Percentiles rank a stretch among this genome's conserved stretches.
Evolutionary conservation across 2,329 filamentous ascomycete genomes (phyloP).

Genomic region (Diaporthe destruens): DNA sequence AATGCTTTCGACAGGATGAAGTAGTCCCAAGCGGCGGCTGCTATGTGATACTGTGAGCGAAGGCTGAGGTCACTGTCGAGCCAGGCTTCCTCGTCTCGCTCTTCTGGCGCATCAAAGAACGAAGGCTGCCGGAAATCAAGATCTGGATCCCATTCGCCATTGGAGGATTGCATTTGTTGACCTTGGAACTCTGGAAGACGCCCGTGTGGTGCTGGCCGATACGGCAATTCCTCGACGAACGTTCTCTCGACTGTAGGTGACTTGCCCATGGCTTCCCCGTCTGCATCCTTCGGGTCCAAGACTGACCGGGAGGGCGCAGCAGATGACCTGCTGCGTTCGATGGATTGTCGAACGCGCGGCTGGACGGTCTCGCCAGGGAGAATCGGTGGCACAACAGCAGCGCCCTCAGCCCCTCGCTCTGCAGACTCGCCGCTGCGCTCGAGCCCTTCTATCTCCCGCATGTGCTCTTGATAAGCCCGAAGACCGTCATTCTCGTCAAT

Average conservation of each 20-base stretch:
- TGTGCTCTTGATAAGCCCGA: slow-evolving; percentile 40
- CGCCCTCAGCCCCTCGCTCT: background rate
- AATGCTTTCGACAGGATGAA: slow-evolving; percentile 75
- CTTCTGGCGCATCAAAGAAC: slow-evolving; percentile 38
- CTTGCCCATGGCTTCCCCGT: slow-evolving; percentile 23
- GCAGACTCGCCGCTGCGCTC: slow-evolving; percentile 28
- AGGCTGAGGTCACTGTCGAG: slow-evolving; percentile 29
- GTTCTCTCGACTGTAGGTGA: slow-evolving; percentile 40
- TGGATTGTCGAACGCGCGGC: slow-evolving; percentile 41
- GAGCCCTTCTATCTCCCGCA: slow-evolving; percentile 34
- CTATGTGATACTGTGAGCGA: slow-evolving; percentile 49
- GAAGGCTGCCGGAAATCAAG: slow-evolving; percentile 49
- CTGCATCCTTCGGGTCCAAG: slow-evolving; percentile 7
- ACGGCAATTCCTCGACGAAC: slow-evolving; percentile 36
- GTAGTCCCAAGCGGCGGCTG: slow-evolving; percentile 71
- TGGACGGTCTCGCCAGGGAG: slow-evolving; percentile 29
- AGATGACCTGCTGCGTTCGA: slow-evolving; percentile 35
- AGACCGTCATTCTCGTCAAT: slow-evolving; percentile 41
- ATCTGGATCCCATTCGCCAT: slow-evolving; percentile 27
- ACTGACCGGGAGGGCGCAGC: slow-evolving; percentile 8
- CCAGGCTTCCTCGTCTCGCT: slow-evolving; percentile 56
- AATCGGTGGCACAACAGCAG: slow-evolving; percentile 3
- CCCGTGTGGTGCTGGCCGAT: slow-evolving; percentile 26
- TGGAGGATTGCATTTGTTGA: slow-evolving; percentile 23
- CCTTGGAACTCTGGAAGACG: slow-evolving; percentile 23